These are phyloP conservation scores for Apophysomyces ossiformis DNA, from an alignment of 371 early-diverging fungal genomes.

Conservation along the genomic window DNA sequence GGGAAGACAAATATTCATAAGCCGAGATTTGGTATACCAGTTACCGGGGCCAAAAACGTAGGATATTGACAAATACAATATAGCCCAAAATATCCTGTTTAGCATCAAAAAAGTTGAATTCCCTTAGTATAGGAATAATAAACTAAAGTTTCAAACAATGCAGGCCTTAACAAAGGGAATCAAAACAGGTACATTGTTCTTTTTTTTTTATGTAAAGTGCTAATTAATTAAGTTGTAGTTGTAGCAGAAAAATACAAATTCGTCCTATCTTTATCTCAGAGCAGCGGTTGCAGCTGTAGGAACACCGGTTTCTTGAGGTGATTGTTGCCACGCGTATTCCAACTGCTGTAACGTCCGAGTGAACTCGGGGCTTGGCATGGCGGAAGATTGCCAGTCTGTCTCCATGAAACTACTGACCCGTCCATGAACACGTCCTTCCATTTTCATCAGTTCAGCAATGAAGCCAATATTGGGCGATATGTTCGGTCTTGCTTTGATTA, in stretches of 20 bases:
- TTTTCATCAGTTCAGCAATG: constrained; percentile 72
- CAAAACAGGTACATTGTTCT: constrained; percentile 30
- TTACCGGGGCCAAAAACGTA: no score
- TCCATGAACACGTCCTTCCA: constrained; percentile 73
- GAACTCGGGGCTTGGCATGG: constrained; percentile 31
- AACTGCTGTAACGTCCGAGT: constrained; percentile 28
- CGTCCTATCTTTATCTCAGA: background rate
- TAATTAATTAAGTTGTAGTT: constrained; percentile 11
- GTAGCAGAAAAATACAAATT: background rate
- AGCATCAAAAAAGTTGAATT: no score
- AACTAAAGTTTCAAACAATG: no score
- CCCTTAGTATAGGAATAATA: no score
- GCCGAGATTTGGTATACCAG: no score
- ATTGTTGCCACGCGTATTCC: constrained; percentile 37
- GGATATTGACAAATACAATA: no score
- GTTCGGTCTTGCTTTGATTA: constrained; percentile 69
- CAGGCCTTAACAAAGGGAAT: no score
- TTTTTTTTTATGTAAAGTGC: constrained; percentile 31
- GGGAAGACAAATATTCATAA: no score
- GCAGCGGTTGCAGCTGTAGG: background rate
- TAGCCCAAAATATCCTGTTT: no score
- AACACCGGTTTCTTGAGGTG: constrained; percentile 17
- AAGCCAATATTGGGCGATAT: constrained; percentile 90
- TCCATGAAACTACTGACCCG: constrained; percentile 49
- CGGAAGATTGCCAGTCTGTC: constrained; percentile 44